Evolutionary conservation across 257 asterid genomes (phyloP), one percentile per base, ranked within the genome.

Genomic region (Lavandula angustifolia): DNA sequence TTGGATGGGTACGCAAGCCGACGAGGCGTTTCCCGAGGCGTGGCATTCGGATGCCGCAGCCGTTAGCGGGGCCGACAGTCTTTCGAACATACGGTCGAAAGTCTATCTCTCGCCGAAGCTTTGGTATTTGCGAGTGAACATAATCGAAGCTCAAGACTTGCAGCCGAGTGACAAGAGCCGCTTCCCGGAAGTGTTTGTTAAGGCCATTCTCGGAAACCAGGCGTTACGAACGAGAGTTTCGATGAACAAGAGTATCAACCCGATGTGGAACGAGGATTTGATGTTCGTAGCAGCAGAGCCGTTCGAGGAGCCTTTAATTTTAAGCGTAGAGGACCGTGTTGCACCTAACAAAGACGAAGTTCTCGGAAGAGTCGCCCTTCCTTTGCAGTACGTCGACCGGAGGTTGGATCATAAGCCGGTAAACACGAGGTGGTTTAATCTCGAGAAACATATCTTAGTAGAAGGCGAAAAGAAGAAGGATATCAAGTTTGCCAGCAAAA

Each of bases 1-100:
- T 63, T 87, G 95, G 95, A 85, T 83, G 92, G 95, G 95, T 29
- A 82, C 86, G 17, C 95, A 87, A 54, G 88, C 90, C 22, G 92
- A 85, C 13, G 90, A 87, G 74, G 90, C 88, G 0, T 87, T 87
- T 67, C 87, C 95, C 0, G 95, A 84, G 61, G 87, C 92, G 0
- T 85, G 87, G 90, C 89, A 77, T 67, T 85, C 95, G 0, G 92
- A 87, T 75, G 80, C 95, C 3, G 86, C 88, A 0, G 41, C 88
- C 5, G 85, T 81, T 9, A 82, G 79, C 58, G 95, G 86, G 17
- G 73, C 79, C 0, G 92, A 87, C 37, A 84, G 83, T 66, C 79
- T 87, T 8, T 74, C 84, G 0, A 83, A 59, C 66, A 81, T 80
- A 34, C 40, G 88, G 68, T 83, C 94, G 0, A 87, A 87, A 73